Evolutionary conservation across 192 early-diverging fungal species (phyloP), one percentile per base, ranked within the genome.

Genomic region (Umbelopsis sp.): DNA sequence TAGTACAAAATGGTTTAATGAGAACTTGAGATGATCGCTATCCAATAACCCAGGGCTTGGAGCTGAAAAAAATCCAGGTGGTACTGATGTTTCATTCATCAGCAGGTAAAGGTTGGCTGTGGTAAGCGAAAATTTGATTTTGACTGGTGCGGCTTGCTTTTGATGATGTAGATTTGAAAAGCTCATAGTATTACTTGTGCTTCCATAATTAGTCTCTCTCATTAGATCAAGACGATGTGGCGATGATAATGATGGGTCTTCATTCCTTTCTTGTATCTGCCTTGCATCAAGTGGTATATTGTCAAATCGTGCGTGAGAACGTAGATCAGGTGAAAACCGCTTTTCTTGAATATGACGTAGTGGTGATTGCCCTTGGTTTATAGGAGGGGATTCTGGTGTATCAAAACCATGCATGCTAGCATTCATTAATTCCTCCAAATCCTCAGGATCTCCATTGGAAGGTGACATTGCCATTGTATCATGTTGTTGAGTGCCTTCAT

Each of bases 11-110:
- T 74, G 73, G 25, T 82, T 54, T 43, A 86, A 43, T 21, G 77
- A 74, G 17, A 84, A 20, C 31, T 79, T 80, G 22, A 81, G 45
- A 72, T 86, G 82, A 24, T 68, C 69, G 2, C 29, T 54, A 24
- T 69, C 72, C 9, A 79, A 59, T 24, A 51, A 11, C 17, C 12
- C 56, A 20, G 56, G 56, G 8, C 31, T 62, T 29, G 56, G 56
- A 1, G 26, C 31, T 32, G 56, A 62, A 31, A 62, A 62, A 34
- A 62, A 62, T 34, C 16, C 56, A 16, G 56, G 56, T n/a, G 56
- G 31, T 34, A 62, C 31, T 0, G 16, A 26, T 0, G 56, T 11
- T 34, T 62, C 56, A 20, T 62, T 31, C 56, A 62, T 62, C 20
- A 34, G 34, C 26, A 62, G 1, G 26, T 62, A 62, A 0, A 62